Percentiles rank a stretch among this genome's conserved stretches.
These are phyloP conservation scores for Camellia japonica DNA, from an alignment of 148 eudicot genomes.

Conservation along the genomic window DNA sequence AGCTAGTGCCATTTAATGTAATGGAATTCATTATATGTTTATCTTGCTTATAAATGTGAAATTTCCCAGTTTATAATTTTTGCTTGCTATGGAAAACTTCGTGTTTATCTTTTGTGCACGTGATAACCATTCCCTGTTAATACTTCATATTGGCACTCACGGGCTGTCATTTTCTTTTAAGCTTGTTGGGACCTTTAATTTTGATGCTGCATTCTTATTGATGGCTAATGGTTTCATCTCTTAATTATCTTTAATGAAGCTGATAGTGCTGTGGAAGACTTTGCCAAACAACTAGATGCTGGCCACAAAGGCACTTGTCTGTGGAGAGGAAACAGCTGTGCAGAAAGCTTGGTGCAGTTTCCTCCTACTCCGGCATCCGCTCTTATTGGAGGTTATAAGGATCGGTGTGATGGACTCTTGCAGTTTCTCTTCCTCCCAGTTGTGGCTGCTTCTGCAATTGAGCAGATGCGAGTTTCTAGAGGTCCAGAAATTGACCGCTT, in stretches of 20 bases:
- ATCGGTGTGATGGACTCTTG: conserved; percentile 93
- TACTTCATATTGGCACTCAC: neutral
- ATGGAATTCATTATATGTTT: neutral
- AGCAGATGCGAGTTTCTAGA: conserved; percentile 66
- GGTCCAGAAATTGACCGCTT: conserved; percentile 79
- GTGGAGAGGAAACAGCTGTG: conserved; percentile 92
- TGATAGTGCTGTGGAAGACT: conserved; percentile 68
- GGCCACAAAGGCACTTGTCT: conserved; percentile 78
- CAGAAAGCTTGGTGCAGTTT: conserved; percentile 95
- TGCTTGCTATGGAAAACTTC: neutral
- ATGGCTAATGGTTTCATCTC: conserved; percentile 13
- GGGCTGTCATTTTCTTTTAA: neutral
- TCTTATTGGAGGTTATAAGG: conserved; percentile 91
- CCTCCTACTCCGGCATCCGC: conserved; percentile 98
- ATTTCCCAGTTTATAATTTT: neutral
- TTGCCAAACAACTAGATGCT: conserved; percentile 70
- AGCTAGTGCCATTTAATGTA: too few relatives aligned
- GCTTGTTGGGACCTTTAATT: neutral
- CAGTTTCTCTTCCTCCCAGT: conserved; percentile 85
- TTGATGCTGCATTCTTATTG: conserved; percentile 12
- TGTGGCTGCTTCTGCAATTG: conserved; percentile 82
- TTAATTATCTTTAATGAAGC: conserved; percentile 36
- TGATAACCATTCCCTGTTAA: neutral
- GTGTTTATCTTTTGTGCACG: neutral
- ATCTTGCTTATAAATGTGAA: neutral